These are phyloP conservation scores for Iris macrosiphon DNA, from an alignment of 106 monocot genomes.

Conservation along the genomic window DNA sequence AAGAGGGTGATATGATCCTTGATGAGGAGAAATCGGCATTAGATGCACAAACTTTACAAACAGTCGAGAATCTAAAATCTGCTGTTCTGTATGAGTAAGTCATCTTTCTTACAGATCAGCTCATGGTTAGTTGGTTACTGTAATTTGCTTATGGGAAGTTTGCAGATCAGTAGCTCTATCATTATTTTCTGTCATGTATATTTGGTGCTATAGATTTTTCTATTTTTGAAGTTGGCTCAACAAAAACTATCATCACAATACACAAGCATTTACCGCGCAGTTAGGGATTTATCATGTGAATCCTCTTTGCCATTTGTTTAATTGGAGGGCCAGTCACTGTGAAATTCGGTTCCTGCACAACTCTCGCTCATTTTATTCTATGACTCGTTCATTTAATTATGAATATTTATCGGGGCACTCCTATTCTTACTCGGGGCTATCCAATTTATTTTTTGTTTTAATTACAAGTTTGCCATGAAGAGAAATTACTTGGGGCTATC, in stretches of 20 bases:
- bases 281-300: background rate
- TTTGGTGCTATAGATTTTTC: background rate
- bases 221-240: no score
- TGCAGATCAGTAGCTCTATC: background rate
- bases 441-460: no score
- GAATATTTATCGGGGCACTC: no score
- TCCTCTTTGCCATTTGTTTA: background rate
- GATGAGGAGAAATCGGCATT: constrained; percentile 66
- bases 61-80: constrained; percentile 60
- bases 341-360: background rate
- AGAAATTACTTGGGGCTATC: no score
- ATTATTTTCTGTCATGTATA: background rate
- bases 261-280: background rate
- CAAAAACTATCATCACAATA: background rate
- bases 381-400: background rate
- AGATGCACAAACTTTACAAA: constrained; percentile 41
- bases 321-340: background rate
- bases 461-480: no score
- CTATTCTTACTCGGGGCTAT: no score
- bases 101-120: background rate
- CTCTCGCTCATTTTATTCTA: background rate
- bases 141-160: background rate
- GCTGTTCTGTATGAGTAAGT: constrained; percentile 47
- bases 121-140: background rate
- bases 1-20: constrained; percentile 55